Percentiles rank a stretch among this genome's conserved stretches.
These are phyloP conservation scores for Pestalotiopsis sp. DNA, from an alignment of 2,329 filamentous ascomycete species.

Conservation along the genomic window DNA sequence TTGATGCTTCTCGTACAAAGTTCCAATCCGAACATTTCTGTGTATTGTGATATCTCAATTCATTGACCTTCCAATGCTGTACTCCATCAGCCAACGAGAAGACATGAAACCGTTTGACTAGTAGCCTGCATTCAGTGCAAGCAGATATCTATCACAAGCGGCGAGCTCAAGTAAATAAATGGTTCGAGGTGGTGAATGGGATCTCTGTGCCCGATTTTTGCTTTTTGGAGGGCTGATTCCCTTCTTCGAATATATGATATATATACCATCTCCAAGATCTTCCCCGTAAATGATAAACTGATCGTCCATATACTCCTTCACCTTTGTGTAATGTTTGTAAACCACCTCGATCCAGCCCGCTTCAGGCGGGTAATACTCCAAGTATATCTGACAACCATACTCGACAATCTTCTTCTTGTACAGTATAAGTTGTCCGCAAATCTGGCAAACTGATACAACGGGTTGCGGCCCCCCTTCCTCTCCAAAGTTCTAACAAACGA, in stretches of 20 bases:
- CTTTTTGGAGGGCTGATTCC: background rate
- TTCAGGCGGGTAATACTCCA: background rate
- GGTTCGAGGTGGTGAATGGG: background rate
- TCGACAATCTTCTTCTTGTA: slow-evolving; percentile 25
- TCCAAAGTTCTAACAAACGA: slow-evolving; percentile 31
- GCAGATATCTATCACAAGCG: too few species aligned
- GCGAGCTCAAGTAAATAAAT: background rate
- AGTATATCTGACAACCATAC: background rate
- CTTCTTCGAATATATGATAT: background rate
- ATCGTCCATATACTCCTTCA: slow-evolving; percentile 2
- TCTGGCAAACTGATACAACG: slow-evolving; percentile 17
- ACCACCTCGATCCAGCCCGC: background rate
- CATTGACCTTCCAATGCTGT: too few species aligned
- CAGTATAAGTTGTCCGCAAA: slow-evolving; percentile 22
- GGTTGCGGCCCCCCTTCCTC: slow-evolving; percentile 18
- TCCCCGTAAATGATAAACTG: slow-evolving; percentile 26
- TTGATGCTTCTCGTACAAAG: too few species aligned
- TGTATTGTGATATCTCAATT: too few species aligned
- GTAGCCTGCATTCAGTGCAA: too few species aligned
- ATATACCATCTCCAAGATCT: slow-evolving; percentile 3
- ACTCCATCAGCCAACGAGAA: too few species aligned
- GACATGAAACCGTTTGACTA: too few species aligned
- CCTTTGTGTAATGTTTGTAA: background rate
- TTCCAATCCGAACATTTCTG: too few species aligned
- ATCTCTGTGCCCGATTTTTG: background rate